Conservation (phyloP, 495 filamentous ascomycete genomes). For the Bryoglossum gracile region DNA sequence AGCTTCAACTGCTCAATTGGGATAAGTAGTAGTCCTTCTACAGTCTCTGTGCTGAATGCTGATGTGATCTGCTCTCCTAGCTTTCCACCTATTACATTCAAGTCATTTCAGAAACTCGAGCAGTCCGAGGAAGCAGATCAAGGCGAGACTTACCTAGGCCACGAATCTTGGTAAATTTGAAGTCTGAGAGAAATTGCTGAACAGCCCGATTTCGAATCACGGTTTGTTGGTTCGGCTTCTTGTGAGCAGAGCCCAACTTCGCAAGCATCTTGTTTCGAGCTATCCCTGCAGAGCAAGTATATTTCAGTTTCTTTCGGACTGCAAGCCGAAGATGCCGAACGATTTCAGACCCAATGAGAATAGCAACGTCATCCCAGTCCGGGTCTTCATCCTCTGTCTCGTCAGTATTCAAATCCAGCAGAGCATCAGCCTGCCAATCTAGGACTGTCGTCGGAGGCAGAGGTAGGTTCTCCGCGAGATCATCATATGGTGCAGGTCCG, state of each 20-base stretch:
- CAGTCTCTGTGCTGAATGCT: conserved; percentile 69
- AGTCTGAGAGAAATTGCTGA: conserved; percentile 68
- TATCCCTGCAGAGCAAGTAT: conserved; percentile 87
- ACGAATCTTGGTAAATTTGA: conserved; percentile 95
- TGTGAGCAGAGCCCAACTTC: conserved; percentile 82
- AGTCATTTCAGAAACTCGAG: too few relatives aligned
- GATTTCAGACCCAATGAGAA: conserved; percentile 81
- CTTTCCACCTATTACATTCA: too few relatives aligned
- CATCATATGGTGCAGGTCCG: conserved; percentile 56
- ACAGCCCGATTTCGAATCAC: conserved; percentile 79
- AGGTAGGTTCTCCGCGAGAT: conserved; percentile 64
- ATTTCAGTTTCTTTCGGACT: conserved; percentile 62
- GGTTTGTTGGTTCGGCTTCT: conserved; percentile 91
- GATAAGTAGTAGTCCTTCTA: conserved; percentile 67
- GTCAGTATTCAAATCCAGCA: conserved; percentile 66
- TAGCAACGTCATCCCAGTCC: conserved; percentile 94
- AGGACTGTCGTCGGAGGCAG: conserved; percentile 66
- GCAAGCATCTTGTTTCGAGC: conserved; percentile 91
- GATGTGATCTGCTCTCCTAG: conserved; percentile 77
- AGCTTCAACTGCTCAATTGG: conserved; percentile 71
- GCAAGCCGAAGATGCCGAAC: conserved; percentile 63
- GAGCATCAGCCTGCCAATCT: conserved; percentile 72
- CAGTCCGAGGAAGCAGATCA: too few relatives aligned
- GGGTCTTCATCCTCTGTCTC: conserved; percentile 74
- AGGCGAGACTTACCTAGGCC: too few relatives aligned